A percentile compares a stretch with the other conserved stretches of the same genome.
Conservation (phyloP, 441 rosid genomes). For the Codiaeum variegatum region DNA sequence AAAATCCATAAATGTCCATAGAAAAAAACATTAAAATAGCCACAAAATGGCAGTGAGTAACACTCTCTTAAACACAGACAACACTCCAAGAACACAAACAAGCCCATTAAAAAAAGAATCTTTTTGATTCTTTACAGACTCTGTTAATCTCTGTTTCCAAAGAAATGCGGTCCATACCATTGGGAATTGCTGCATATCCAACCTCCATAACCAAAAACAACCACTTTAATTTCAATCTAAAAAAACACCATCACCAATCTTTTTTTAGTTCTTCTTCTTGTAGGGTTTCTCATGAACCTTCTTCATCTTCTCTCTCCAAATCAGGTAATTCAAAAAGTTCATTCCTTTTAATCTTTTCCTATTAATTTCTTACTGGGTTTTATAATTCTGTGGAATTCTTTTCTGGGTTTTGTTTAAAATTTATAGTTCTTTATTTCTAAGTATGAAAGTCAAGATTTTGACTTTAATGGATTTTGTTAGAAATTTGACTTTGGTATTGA, state of each 20-base stretch:
- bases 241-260: conserved; percentile 22
- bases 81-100: neutral
- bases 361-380: conserved; percentile 5
- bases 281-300: conserved; percentile 27
- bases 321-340: conserved; percentile 34
- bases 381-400: conserved; percentile 1
- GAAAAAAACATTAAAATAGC: no score
- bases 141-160: neutral
- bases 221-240: conserved; percentile 26
- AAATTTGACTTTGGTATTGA: no score
- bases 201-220: conserved; percentile 21
- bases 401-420: conserved; percentile 8
- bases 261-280: conserved; percentile 16
- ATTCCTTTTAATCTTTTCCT: neutral
- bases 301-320: conserved; percentile 27
- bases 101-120: neutral
- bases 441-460: neutral
- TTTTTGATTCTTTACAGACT: neutral
- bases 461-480: neutral
- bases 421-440: neutral
- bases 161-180: conserved; percentile 64
- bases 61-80: no score
- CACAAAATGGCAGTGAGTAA: neutral
- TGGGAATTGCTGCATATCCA: conserved; percentile 48
- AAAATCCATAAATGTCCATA: no score